Evolutionary conservation across 441 rosid genomes (phyloP), one percentile per base, ranked within the genome.

Genomic region (Erodium moschatum): DNA sequence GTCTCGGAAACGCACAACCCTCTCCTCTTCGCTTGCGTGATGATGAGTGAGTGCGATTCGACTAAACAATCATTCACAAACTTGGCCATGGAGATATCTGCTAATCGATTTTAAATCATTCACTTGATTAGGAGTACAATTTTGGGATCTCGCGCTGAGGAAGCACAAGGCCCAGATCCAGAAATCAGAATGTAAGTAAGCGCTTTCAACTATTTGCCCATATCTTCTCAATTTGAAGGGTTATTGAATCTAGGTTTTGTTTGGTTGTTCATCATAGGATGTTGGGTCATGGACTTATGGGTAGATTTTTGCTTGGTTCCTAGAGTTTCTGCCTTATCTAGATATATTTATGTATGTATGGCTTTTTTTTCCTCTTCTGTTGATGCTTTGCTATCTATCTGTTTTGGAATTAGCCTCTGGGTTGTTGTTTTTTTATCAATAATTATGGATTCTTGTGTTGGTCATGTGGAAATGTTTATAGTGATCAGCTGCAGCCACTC

Each of bases 241-340:
- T 58, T 66, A 21, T 31, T 68, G 62, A 68, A 42, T 18, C 66
- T 74, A 63, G 73, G 67, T n/a, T 62, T 48, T 75, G 44, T 60
- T 66, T 67, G 40, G 44, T 10, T 21, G 31, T 1, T 67, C 46
- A 67, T 65, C 44, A 44, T 71, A 27, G 2, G 21, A 18, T n/a
- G n/a, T n/a, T n/a, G n/a, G n/a, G n/a, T n/a, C n/a, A n/a, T n/a
- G n/a, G n/a, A n/a, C n/a, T 29, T 29, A 33, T 33, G 38, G 38
- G 24, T 56, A 18, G 10, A 16, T 56, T 56, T 52, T 56, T 56
- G 62, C 62, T 56, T 56, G 62, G 62, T 18, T 18, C 62, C 21
- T 56, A 19, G 62, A 56, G 10, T 56, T 54, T 15, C 61, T 56
- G 62, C 21, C 9, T 56, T 56, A 56, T 56, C 62, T 19, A 7